Percentiles rank a stretch among this genome's conserved stretches.
phyloP scores from a whole-genome alignment of 176 grass and related monocot genomes.

The Bothriochloa decipiens region DNA sequence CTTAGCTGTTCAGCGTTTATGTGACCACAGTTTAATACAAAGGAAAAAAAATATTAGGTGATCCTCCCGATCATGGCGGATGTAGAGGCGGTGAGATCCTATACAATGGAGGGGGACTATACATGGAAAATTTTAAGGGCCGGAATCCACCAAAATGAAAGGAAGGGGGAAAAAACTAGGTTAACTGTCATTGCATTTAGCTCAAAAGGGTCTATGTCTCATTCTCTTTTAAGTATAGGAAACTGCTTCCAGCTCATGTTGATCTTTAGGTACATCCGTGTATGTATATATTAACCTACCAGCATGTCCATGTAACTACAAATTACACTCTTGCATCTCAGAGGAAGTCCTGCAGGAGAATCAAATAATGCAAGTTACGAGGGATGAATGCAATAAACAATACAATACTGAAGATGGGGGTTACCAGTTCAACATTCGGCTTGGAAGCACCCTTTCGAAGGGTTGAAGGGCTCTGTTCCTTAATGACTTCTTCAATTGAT shows the following conservation, averaged over 20 bases:
- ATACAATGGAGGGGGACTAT: background rate
- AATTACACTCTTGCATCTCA: conserved; percentile 20
- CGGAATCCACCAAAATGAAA: conserved; percentile 5
- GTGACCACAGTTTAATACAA: background rate
- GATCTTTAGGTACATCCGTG: background rate
- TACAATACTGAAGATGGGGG: background rate
- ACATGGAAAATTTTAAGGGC: conserved; percentile 16
- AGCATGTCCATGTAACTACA: conserved; percentile 30
- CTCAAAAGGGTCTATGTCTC: conserved; percentile 11
- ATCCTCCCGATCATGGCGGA: background rate
- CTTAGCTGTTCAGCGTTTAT: background rate
- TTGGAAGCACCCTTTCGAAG: conserved; percentile 44
- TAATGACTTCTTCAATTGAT: conserved; percentile 28
- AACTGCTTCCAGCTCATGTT: conserved; percentile 35
- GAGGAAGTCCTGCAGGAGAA: conserved; percentile 9
- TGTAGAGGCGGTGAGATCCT: background rate
- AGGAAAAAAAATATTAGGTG: background rate
- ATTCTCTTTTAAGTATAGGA: conserved; percentile 27
- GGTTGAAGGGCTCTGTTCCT: conserved; percentile 47
- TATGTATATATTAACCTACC: background rate
- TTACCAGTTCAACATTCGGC: conserved; percentile 23
- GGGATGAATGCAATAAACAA: background rate
- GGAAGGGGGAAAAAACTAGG: background rate
- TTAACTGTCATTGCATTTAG: conserved; percentile 21
- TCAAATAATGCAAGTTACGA: conserved; percentile 9